Base-by-base conservation (phyloP, 192 early-diverging fungal species). In the Thamnidium elegans region DNA sequence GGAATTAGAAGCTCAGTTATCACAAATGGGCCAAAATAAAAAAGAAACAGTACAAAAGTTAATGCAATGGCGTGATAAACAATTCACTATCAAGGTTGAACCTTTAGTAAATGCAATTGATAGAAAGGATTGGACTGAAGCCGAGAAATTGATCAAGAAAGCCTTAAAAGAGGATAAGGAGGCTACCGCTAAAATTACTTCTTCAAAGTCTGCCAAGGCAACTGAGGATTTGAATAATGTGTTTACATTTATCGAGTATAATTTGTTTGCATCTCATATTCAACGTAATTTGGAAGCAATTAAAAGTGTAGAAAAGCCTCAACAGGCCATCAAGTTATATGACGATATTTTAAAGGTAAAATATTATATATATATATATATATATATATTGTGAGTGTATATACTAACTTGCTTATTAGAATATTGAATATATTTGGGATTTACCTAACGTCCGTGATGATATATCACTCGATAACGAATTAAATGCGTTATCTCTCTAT, bases 261-360 rank as follows among this genome's bases (percentile, higher is more conserved):
- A 80, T 19, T 70, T 79, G n/a, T 74, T 85, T 63, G 58, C 56
- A 17, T 51, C 65, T n/a, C 75, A 78, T 30, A 78, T 90, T 45
- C 81, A 88, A 1, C 83, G 87, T 10, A 86, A 83, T 51, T 48
- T 84, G 39, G 56, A 82, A 32, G 68, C 83, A 13, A 70, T 82
- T 13, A 71, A 79, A 20, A 58, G 73, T 14, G 58, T 83, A 15
- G 68, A 79, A 48, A 83, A 80, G 48, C 71, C 78, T 50, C 84
- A 87, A 58, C 82, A 91, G 15, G 66, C 88, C 13, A 82, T 91
- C 53, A 86, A 84, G 51, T 66, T 87, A 10, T 89, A 82, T 48
- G 87, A 90, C 60, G 76, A 76, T 46, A 75, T 87, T 44, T 62
- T 85, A 11, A 10, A 23, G 4, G 21, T 8, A 26, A n/a, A n/a